Base-by-base conservation (phyloP, 106 monocot genomes). In the Iris macrosiphon region DNA sequence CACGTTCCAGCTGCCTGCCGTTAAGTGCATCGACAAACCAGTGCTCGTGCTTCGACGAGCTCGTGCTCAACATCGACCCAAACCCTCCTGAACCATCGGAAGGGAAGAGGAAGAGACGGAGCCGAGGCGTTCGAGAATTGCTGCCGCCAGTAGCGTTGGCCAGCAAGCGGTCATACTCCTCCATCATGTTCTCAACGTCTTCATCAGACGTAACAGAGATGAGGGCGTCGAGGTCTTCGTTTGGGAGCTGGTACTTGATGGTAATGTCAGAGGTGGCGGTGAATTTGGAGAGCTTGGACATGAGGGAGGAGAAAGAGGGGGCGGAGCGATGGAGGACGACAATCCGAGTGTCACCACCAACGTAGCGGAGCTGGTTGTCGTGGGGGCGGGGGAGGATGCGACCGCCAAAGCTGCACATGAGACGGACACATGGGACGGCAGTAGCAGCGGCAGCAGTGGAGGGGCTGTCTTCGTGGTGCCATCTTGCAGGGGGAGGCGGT, bases 211-310 rank as follows among this genome's bases (percentile, higher is more conserved):
- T 69, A 51, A 88, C 40, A 34, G 87, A 82, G 67, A 88, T 66
- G 64, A 88, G 78, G 37, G 87, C 59, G 65, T 88, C 87, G 49
- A 88, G 81, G 61, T 88, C 82, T 61, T 88, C 87, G 57, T 69
- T 24, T 28, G 87, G 87, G 40, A 88, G 78, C 71, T 82, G 82
- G 71, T 82, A 88, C 56, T 78, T 88, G 64, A 78, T 16, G 20
- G 49, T 7, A 59, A 71, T 18, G 7, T 43, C 40, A 19, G 25
- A 43, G 41, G 7, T 17, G 24, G 31, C 48, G 25, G 47, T 31
- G 38, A 81, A 46, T 44, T 49, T 61, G 55, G 74, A 67, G 60
- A 87, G 64, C 44, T 71, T 71, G 43, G 74, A 59, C 45, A 68
- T 49, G 59, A 81, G 81, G 37, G 69, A 21, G 2, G 81, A 25